These are phyloP conservation scores for Aspergillus sp. DNA, from an alignment of 2,329 filamentous ascomycete species.

Conservation along the genomic window DNA sequence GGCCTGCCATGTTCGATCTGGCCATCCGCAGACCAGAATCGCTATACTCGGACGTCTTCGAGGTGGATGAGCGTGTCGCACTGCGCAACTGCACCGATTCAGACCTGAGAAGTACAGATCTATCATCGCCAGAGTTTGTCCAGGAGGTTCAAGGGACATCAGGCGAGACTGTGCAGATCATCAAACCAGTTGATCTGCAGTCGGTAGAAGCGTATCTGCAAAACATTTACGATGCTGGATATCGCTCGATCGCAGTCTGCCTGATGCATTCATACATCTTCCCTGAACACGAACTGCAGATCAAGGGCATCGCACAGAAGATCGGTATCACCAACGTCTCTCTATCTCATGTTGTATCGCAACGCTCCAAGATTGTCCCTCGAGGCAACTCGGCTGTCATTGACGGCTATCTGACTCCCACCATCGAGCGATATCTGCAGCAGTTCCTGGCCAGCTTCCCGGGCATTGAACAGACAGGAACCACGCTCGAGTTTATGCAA, in stretches of 20 bases:
- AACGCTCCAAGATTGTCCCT: slow-evolving; percentile 61
- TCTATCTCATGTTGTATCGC: slow-evolving; percentile 60
- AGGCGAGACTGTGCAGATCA: slow-evolving; percentile 68
- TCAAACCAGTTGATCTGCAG: slow-evolving; percentile 56
- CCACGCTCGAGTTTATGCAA: slow-evolving; percentile 87
- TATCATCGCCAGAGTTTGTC: slow-evolving; percentile 20
- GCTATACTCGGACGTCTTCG: slow-evolving; percentile 66
- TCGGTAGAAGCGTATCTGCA: slow-evolving; percentile 56
- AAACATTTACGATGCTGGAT: slow-evolving; percentile 63
- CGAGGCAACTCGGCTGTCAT: slow-evolving; percentile 72
- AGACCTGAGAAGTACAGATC: slow-evolving; percentile 66
- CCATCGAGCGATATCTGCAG: slow-evolving; percentile 70
- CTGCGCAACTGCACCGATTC: slow-evolving; percentile 81
- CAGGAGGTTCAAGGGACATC: slow-evolving; percentile 59
- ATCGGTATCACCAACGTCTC: slow-evolving; percentile 82
- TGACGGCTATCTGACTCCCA: slow-evolving; percentile 74
- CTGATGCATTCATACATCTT: slow-evolving; percentile 92
- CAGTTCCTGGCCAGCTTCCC: slow-evolving; percentile 77
- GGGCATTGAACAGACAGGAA: slow-evolving; percentile 70
- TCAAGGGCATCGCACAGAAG: slow-evolving; percentile 71
- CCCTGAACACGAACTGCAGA: slow-evolving; percentile 73
- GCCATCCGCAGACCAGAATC: slow-evolving; percentile 84
- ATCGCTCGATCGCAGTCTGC: slow-evolving; percentile 81
- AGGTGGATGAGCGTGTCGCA: slow-evolving; percentile 86
- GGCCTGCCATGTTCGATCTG: slow-evolving; percentile 86